Evolutionary conservation across 1,139 yeast species (phyloP).

Genomic region (Suhomyces guaymorum): DNA sequence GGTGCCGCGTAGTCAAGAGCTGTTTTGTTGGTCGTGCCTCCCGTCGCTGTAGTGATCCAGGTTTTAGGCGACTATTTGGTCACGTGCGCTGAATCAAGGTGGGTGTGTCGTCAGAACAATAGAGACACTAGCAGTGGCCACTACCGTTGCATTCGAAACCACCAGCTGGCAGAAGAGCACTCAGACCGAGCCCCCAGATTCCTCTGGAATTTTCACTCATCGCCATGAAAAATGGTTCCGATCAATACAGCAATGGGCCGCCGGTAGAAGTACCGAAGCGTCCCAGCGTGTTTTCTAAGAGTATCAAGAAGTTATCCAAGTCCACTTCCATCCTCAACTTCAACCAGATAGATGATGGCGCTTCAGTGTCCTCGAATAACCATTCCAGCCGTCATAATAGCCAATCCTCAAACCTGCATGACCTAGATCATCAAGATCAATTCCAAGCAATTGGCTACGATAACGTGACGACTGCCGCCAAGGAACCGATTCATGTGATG

Average conservation of each 20-base stretch:
- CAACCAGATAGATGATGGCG: constrained; percentile 10
- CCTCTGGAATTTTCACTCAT: no score
- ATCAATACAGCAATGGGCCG: constrained; percentile 3
- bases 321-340: constrained; percentile 19
- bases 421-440: constrained; percentile 11
- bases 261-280: constrained; percentile 10
- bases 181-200: no score
- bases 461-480: constrained; percentile 22
- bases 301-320: constrained; percentile 21
- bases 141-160: no score
- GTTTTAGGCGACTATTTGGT: constrained; percentile 5
- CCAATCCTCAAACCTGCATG: constrained; percentile 5
- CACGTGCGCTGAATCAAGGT: no score
- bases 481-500: constrained; percentile 34
- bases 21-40: no score
- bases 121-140: not conserved
- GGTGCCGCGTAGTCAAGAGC: no score
- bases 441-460: constrained; percentile 43
- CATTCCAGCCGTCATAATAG: constrained; percentile 5
- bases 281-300: constrained; percentile 18
- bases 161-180: no score
- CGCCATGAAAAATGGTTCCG: constrained; percentile 15
- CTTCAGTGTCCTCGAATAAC: constrained; percentile 2
- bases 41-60: not conserved
- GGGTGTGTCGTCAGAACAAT: not conserved